phyloP scores from a whole-genome alignment of 2,329 filamentous ascomycete genomes.

The Venturia effusa region DNA sequence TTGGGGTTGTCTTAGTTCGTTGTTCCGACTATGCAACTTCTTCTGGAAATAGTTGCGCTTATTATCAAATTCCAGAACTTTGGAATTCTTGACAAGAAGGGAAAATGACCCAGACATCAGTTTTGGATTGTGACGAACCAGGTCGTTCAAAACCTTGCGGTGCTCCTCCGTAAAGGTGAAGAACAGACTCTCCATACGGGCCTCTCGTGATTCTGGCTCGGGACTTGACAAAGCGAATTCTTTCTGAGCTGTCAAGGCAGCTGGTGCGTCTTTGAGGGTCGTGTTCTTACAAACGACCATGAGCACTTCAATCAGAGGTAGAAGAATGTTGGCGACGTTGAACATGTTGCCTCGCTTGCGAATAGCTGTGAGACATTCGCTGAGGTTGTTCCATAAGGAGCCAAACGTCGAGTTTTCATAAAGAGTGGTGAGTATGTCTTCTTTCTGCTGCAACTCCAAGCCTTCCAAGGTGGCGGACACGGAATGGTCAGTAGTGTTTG shows the following conservation, averaged over 20 bases:
- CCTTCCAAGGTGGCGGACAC: conserved; percentile 33
- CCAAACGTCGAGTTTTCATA: conserved; percentile 89
- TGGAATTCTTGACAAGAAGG: conserved; percentile 92
- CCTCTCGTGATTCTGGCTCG: conserved; percentile 65
- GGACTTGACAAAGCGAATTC: conserved; percentile 68
- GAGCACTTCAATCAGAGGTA: conserved; percentile 87
- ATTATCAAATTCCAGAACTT: conserved; percentile 98
- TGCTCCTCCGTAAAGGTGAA: conserved; percentile 97
- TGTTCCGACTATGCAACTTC: conserved; percentile 68
- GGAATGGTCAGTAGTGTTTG: conserved; percentile 39
- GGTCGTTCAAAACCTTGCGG: conserved; percentile 92
- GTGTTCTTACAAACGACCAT: conserved; percentile 99
- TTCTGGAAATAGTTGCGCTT: conserved; percentile 98
- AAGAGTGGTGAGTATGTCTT: conserved; percentile 74
- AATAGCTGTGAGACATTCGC: conserved; percentile 77
- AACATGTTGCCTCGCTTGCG: conserved; percentile 89
- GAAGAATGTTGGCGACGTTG: conserved; percentile 88
- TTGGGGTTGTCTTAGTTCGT: conserved; percentile 59
- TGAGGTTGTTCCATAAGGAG: conserved; percentile 84
- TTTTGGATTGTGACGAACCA: conserved; percentile 92
- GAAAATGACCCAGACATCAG: conserved; percentile 98
- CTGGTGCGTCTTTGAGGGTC: conserved; percentile 57
- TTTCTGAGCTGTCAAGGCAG: conserved; percentile 36
- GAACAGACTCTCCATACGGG: conserved; percentile 79
- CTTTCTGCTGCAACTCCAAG: conserved; percentile 54